These are phyloP conservation scores for Bruguiera parviflora DNA, from an alignment of 345 rosid genomes.

Conservation along the genomic window DNA sequence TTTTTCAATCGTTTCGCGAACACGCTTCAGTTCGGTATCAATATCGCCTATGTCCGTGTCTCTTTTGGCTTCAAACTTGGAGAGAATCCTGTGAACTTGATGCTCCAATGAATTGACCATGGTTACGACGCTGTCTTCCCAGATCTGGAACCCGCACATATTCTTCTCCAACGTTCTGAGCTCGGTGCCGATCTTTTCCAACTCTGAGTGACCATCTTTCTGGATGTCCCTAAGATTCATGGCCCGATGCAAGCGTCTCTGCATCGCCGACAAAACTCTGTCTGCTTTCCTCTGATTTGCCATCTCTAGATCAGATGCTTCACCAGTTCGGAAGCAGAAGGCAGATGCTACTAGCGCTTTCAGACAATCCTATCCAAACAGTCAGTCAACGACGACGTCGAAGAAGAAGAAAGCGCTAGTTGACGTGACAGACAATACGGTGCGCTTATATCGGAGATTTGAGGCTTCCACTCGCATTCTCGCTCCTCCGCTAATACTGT, in stretches of 20 bases:
- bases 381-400: no score
- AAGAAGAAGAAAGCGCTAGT: no score
- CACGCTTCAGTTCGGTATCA: neutral
- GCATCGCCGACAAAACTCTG: neutral
- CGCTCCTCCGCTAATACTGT: no score
- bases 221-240: neutral
- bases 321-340: neutral
- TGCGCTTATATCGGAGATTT: no score
- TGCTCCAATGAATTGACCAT: neutral
- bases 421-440: no score
- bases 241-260: neutral
- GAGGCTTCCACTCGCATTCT: no score
- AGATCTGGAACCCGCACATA: neutral
- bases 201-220: neutral
- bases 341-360: no score
- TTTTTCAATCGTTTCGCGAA: neutral
- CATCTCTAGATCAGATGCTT: neutral
- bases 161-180: neutral
- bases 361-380: no score
- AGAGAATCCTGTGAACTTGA: neutral
- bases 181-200: neutral
- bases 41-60: neutral
- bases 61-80: neutral
- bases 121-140: neutral
- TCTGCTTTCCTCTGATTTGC: neutral